Base-by-base conservation (phyloP, 1,139 yeast species). In the Debaryomycetaceae sp. region DNA sequence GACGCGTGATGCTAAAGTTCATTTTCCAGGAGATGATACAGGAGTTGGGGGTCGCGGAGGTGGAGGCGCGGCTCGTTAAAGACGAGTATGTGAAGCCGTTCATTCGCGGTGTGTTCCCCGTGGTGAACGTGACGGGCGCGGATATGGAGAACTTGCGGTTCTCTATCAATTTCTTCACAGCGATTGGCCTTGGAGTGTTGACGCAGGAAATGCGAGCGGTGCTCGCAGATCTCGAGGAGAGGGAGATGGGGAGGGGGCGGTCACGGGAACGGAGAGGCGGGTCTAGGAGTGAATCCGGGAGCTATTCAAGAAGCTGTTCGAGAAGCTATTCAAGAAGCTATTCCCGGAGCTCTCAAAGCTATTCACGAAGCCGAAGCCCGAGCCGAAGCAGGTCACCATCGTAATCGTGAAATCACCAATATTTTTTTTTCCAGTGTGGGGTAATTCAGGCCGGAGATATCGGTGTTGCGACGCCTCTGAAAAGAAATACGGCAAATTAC, bases 161-260 rank as follows among this genome's bases (percentile, higher is more conserved):
- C 48, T 71, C 94, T 2, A 85, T 87, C 47, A 90, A 90, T 46
- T 90, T 68, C 49, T 90, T 87, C 53, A 87, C 97, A 0, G 95
- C 96, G 2, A 85, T 90, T 40, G 94, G 94, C 0, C 51, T 87
- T 31, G 97, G 97, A 28, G 66, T 69, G 2, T 49, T 90, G 34
- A 87, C 97, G 0, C 95, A 85, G 28, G 69, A 59, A 8, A 80
- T 86, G 93, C 68, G 98, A 53, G 65, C 59, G 8, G 63, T 59
- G 11, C 55, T 82, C 35, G 43, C 31, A 52, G 32, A 39, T 47
- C 23, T 30, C 49, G 30, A 26, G 51, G 29, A 16, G 39, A 23
- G 18, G 40, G 14, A 37, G 43, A 29, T 11, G 26, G 11, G 7
- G 8, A 10, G 24, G 8, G 32, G 53, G 32, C 39, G 48, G 23